Percentiles rank a stretch among this genome's conserved stretches.
phyloP scores from a whole-genome alignment of 208 protist species.

The Trypanosoma platydactyli region DNA sequence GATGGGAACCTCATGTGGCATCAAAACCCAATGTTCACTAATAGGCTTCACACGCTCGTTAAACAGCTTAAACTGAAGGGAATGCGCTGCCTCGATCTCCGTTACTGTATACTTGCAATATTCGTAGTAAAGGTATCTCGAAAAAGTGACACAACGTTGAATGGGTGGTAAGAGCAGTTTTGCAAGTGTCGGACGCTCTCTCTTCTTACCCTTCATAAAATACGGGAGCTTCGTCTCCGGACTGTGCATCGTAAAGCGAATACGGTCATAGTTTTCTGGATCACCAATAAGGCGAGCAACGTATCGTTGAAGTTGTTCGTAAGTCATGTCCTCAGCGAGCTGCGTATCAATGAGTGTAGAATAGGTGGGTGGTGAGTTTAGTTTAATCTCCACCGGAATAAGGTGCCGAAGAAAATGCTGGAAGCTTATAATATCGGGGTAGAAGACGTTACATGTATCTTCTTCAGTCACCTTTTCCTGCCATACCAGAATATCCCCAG shows the following conservation, averaged over 20 bases:
- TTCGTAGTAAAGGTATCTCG: constrained; percentile 83
- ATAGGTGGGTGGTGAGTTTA: constrained; percentile 69
- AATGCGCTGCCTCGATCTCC: constrained; percentile 78
- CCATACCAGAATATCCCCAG: constrained; percentile 76
- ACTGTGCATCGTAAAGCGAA: constrained; percentile 88
- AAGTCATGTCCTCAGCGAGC: constrained; percentile 81
- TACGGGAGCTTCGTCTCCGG: constrained; percentile 81
- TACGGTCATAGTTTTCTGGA: constrained; percentile 67
- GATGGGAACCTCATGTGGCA: constrained; percentile 67
- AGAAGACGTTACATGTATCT: constrained; percentile 70
- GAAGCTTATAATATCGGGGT: constrained; percentile 75
- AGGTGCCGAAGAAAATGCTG: constrained; percentile 73
- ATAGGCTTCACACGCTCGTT: constrained; percentile 62
- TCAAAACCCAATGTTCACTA: constrained; percentile 80
- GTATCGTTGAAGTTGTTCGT: constrained; percentile 89
- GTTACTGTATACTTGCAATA: constrained; percentile 88
- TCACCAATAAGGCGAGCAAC: constrained; percentile 72
- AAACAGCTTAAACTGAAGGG: constrained; percentile 89
- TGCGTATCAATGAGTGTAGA: constrained; percentile 65
- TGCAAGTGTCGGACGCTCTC: constrained; percentile 61
- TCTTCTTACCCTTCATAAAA: constrained; percentile 86
- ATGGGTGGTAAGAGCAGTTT: constrained; percentile 72
- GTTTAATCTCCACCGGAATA: constrained; percentile 73
- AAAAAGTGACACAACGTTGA: constrained; percentile 37
- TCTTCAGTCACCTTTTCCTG: constrained; percentile 48